phyloP scores from a whole-genome alignment of 1,284 basidiomycete genomes.

The Acaromyces ingoldii region DNA sequence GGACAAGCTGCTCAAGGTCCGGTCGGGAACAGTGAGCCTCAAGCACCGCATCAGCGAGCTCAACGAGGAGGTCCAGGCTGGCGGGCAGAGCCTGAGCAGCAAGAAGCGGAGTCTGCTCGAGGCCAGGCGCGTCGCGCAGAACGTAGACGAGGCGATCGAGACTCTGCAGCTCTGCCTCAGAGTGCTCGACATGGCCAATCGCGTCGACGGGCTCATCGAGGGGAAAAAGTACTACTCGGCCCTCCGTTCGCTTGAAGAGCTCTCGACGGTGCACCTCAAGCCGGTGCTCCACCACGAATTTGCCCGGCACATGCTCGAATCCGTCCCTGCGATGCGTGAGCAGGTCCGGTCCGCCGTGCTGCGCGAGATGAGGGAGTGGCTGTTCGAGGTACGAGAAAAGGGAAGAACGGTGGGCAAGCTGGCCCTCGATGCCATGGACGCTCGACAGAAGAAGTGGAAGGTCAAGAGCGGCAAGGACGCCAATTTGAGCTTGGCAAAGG shows the following conservation, averaged over 20 bases:
- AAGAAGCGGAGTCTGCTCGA: conserved; percentile 59
- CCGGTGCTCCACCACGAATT: conserved; percentile 80
- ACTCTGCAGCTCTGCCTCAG: conserved; percentile 85
- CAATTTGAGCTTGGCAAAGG: conserved; percentile 63
- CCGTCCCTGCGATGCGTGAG: conserved; percentile 78
- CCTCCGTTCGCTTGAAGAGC: conserved; percentile 56
- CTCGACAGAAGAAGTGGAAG: conserved; percentile 77
- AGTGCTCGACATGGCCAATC: conserved; percentile 87
- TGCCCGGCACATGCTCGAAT: conserved; percentile 83
- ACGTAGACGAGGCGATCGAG: conserved; percentile 93
- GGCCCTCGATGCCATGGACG: conserved; percentile 85
- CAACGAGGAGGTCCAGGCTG: conserved; percentile 57
- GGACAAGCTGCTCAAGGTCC: conserved; percentile 87
- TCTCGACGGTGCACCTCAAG: conserved; percentile 82
- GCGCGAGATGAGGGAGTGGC: conserved; percentile 92
- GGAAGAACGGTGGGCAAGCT: conserved; percentile 79
- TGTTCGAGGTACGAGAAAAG: conserved; percentile 87
- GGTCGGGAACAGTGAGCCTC: conserved; percentile 62
- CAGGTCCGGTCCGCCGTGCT: conserved; percentile 91
- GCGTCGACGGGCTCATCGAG: conserved; percentile 85
- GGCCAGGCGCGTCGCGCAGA: conserved; percentile 81
- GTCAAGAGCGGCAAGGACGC: conserved; percentile 35
- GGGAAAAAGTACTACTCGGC: conserved; percentile 93
- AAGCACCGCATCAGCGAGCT: conserved; percentile 59
- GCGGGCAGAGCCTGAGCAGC: conserved; percentile 34